phyloP scores from a whole-genome alignment of 441 rosid species.

The Syzygium malaccense region DNA sequence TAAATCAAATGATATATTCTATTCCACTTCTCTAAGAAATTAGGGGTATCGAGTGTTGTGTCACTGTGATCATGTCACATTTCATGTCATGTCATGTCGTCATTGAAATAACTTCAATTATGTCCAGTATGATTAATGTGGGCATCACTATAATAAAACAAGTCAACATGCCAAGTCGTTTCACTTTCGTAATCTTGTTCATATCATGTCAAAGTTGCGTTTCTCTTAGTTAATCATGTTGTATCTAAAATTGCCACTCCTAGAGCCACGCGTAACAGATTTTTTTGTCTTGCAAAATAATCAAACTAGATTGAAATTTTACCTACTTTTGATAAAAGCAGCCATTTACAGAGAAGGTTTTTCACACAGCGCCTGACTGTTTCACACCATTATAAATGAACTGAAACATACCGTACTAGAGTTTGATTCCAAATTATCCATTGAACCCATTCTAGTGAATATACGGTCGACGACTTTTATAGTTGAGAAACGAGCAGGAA shows the following conservation, averaged over 20 bases:
- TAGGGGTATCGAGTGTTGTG: neutral
- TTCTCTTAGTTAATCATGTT: neutral
- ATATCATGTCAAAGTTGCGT: neutral
- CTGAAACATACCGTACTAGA: slow-evolving; percentile 75
- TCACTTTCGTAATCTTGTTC: neutral
- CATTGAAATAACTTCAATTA: neutral
- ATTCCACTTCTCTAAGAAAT: neutral
- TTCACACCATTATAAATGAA: slow-evolving; percentile 1
- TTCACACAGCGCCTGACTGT: neutral
- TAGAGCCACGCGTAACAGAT: neutral
- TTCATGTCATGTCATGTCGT: neutral
- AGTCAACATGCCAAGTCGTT: neutral
- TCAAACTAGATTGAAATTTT: neutral
- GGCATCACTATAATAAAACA: neutral
- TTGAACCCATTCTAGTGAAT: slow-evolving; percentile 95
- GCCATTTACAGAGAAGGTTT: neutral
- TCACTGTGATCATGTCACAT: neutral
- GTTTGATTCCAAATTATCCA: slow-evolving; percentile 88
- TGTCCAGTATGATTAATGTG: neutral
- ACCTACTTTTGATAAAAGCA: neutral
- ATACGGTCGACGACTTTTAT: slow-evolving; percentile 86
- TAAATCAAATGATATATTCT: neutral
- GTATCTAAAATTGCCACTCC: neutral
- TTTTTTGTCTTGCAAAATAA: neutral
- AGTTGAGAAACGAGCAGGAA: slow-evolving; percentile 87